A percentile compares a stretch with the other conserved stretches of the same genome.
Conservation (phyloP, 2,329 filamentous ascomycete species). For the Claviceps pazoutovae region DNA sequence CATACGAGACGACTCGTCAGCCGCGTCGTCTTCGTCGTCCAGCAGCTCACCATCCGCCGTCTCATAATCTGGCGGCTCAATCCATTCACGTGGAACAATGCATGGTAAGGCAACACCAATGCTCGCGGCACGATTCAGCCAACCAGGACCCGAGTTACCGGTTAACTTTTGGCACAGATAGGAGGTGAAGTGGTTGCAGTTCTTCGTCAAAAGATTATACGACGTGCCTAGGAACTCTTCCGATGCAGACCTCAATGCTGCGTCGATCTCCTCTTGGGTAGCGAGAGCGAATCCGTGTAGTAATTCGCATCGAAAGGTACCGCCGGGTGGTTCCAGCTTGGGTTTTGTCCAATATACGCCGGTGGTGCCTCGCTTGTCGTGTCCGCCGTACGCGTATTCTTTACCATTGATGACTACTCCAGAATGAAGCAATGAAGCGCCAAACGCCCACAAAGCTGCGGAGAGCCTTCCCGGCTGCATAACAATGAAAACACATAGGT, state of each 20-base stretch:
- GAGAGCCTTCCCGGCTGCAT: constrained; percentile 56
- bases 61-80: constrained; percentile 64
- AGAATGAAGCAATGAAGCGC: constrained; percentile 65
- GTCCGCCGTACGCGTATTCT: constrained; percentile 78
- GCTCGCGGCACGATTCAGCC: constrained; percentile 73
- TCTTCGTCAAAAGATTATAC: constrained; percentile 71
- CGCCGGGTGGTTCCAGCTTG: constrained; percentile 57
- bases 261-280: constrained; percentile 54
- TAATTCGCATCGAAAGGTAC: constrained; percentile 60
- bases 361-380: constrained; percentile 54
- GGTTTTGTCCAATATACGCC: constrained; percentile 78
- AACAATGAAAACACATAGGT: constrained; percentile 4
- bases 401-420: constrained; percentile 67
- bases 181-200: constrained; percentile 82
- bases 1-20: constrained; percentile 45
- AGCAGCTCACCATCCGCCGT: constrained; percentile 57
- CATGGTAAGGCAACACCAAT: constrained; percentile 72
- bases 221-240: constrained; percentile 59
- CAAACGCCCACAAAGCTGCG: constrained; percentile 64
- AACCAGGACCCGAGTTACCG: constrained; percentile 52
- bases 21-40: constrained; percentile 35
- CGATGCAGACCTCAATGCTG: constrained; percentile 53
- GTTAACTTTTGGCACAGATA: constrained; percentile 63
- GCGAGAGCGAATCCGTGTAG: constrained; percentile 68
- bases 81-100: constrained; percentile 70